A percentile compares a stretch with the other conserved stretches of the same genome.
Conservation (phyloP, 2,329 filamentous ascomycete genomes). For the Aspergillus uvarum region DNA sequence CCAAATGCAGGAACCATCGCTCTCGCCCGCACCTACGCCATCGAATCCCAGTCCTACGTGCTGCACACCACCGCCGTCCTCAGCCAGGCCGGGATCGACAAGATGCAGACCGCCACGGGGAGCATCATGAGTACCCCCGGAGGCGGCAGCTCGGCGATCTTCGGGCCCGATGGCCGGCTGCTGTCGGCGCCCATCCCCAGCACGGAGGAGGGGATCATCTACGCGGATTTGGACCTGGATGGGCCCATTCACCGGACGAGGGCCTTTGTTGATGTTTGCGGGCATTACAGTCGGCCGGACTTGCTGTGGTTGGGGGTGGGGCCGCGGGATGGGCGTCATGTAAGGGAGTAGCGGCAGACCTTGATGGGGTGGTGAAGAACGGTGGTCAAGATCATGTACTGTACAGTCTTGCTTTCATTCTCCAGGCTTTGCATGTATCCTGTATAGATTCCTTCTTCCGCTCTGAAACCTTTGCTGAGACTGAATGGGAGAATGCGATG, state of each 20-base stretch:
- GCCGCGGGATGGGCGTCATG: too few species aligned
- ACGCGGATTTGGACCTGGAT: constrained; percentile 50
- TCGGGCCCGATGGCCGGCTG: constrained; percentile 53
- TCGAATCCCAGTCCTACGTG: constrained; percentile 58
- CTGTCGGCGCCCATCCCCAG: constrained; percentile 40
- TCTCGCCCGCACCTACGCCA: constrained; percentile 56
- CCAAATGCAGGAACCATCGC: constrained; percentile 31
- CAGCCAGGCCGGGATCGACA: constrained; percentile 45
- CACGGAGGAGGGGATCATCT: constrained; percentile 49
- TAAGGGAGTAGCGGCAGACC: too few species aligned
- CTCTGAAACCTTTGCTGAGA: too few species aligned
- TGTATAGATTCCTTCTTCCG: too few species aligned
- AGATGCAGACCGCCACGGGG: constrained; percentile 44
- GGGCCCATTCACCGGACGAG: constrained; percentile 35
- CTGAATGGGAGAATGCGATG: too few species aligned
- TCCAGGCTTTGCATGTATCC: too few species aligned
- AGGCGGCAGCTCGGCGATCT: constrained; percentile 49
- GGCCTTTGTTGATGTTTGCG: constrained; percentile 4
- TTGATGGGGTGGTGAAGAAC: too few species aligned
- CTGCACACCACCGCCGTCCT: constrained; percentile 54
- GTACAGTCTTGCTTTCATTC: too few species aligned
- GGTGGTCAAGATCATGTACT: too few species aligned
- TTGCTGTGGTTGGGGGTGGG: constrained; percentile 8
- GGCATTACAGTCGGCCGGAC: constrained; percentile 13
- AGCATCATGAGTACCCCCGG: constrained; percentile 42